Base-by-base conservation (phyloP, 176 grass and related monocot species). In the Poa pratensis region DNA sequence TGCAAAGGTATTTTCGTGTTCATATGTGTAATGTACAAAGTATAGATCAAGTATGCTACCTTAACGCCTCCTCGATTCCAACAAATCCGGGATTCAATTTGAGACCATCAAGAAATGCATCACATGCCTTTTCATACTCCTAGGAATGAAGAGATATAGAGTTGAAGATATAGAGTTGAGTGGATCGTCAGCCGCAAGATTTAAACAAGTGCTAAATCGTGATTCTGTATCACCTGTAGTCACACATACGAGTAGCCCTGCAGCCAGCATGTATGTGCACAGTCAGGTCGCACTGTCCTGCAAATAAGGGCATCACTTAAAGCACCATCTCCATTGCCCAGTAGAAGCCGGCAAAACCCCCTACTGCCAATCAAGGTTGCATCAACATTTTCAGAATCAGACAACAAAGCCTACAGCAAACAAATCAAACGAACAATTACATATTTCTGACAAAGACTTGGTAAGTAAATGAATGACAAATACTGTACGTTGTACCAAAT, bases 41-140 rank as follows among this genome's bases (percentile, higher is more conserved):
- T 37, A 37, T 37, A 45, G 12, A 17, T 42, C n/a, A 52, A 22
- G 18, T 34, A 32, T 11, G 26, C 8, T 87, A 81, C 85, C 79
- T 1, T 68, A 88, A 86, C 49, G 87, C 42, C 4, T 76, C 74
- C 5, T 78, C 35, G 16, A 85, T 85, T 42, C 66, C 83, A 62
- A 45, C 7, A 42, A 67, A 78, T 27, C 20, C 12, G 46, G 69
- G 86, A 7, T 82, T 61, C 80, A 91, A 27, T 52, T 75, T 76
- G 52, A 88, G 43, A 75, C 69, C 89, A 88, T 88, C 80, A 16
- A 85, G 76, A 70, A 77, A 88, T 50, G 58, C 35, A 30, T 79
- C 69, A 27, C 78, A 86, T 79, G 79, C 90, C 75, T 77, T 78
- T 34, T 82, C 68, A 71, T 42, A 92, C 34, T 89, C 77, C 90